phyloP scores from a whole-genome alignment of 345 rosid genomes.

The Gossypium herbaceum region DNA sequence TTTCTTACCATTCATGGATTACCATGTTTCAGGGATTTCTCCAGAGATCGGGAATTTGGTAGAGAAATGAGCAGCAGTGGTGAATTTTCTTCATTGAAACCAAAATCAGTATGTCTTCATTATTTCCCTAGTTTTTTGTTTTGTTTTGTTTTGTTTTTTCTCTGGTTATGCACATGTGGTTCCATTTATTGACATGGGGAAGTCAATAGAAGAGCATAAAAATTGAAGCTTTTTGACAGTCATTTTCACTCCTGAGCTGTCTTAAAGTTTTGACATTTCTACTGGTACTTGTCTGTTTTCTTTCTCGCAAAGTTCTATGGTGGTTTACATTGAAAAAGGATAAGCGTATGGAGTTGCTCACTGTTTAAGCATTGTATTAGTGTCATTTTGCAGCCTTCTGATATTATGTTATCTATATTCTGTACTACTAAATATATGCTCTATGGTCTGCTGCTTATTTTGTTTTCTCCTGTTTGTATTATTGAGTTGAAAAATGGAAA shows the following conservation, averaged over 20 bases:
- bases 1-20: neutral
- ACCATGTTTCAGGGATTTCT: constrained; percentile 52
- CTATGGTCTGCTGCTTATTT: neutral
- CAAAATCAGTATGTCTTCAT: constrained; percentile 52
- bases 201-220: neutral
- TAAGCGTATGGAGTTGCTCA: neutral
- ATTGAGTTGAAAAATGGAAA: neutral
- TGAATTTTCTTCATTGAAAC: constrained; percentile 38
- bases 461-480: neutral
- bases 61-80: constrained; percentile 61
- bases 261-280: neutral
- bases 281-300: neutral
- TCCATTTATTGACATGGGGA: neutral
- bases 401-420: neutral
- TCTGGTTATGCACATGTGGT: neutral
- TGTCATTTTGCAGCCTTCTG: neutral
- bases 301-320: neutral
- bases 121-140: neutral
- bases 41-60: constrained; percentile 64
- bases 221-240: neutral
- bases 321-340: neutral
- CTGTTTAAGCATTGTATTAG: neutral
- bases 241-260: neutral
- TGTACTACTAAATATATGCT: neutral
- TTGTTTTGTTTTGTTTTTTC: no score